Conservation (phyloP, 352 stramenopile species). For the Phytophthora pistaciae region DNA sequence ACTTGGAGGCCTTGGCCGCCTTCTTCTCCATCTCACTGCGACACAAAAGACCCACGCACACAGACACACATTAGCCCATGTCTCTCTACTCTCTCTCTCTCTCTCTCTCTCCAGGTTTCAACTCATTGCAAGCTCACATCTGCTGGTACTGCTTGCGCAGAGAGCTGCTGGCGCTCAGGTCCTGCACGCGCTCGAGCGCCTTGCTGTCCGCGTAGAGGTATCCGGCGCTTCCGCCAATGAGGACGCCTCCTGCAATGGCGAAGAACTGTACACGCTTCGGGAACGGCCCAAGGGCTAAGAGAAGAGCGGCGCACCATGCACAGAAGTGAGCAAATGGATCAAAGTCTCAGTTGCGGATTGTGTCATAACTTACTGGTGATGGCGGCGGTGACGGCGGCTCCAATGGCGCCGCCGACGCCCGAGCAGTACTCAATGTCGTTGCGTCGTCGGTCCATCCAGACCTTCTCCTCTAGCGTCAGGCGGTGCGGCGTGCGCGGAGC, state of each 20-base stretch:
- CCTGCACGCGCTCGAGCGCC: slow-evolving; percentile 74
- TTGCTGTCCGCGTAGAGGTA: slow-evolving; percentile 82
- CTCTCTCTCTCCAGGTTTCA: too few relatives aligned
- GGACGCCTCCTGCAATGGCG: slow-evolving; percentile 59
- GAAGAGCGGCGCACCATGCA: background rate
- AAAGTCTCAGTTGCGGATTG: background rate
- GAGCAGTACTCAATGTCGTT: slow-evolving; percentile 75
- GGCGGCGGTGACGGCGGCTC: slow-evolving; percentile 53
- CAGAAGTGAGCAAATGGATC: slow-evolving; percentile 3
- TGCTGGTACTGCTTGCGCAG: slow-evolving; percentile 87
- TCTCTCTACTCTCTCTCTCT: too few relatives aligned
- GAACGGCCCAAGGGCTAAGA: slow-evolving; percentile 73
- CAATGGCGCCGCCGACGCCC: slow-evolving; percentile 64
- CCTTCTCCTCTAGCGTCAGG: slow-evolving; percentile 84
- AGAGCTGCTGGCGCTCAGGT: slow-evolving; percentile 79
- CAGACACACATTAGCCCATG: slow-evolving; percentile 1
- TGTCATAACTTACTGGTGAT: slow-evolving; percentile 55
- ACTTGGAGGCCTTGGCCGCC: slow-evolving; percentile 54
- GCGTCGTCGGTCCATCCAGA: slow-evolving; percentile 82
- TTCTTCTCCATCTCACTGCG: slow-evolving; percentile 73
- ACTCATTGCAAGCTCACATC: slow-evolving; percentile 43
- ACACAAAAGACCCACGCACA: too few relatives aligned
- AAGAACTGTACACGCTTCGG: slow-evolving; percentile 66
- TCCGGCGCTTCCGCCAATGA: slow-evolving; percentile 67
- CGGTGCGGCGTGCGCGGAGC: slow-evolving; percentile 34